Evolutionary conservation across 306 rosid genomes (phyloP).

Genomic region (Dalbergia cochinchinensis): DNA sequence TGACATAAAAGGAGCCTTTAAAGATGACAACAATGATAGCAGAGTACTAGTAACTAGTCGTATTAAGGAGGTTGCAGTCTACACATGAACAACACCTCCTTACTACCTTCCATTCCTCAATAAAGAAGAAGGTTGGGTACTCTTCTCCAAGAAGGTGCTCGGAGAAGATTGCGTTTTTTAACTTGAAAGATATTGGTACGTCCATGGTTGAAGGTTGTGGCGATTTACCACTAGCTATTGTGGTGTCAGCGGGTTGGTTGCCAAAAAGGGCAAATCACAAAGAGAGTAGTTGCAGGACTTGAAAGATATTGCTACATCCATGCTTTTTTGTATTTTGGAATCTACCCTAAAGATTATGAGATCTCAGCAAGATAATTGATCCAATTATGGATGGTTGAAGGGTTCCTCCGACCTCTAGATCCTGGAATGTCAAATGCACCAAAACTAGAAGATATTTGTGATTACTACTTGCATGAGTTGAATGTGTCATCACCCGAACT

Average conservation of each 20-base stretch:
- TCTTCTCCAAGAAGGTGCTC: background rate
- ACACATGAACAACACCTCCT: background rate
- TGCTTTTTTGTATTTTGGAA: slow-evolving; percentile 32
- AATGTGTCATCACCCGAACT: no score
- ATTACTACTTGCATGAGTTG: slow-evolving; percentile 24
- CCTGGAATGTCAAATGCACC: background rate
- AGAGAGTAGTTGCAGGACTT: background rate
- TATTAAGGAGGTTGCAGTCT: background rate
- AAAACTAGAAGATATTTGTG: background rate
- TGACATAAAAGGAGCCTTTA: background rate
- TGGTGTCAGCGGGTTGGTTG: background rate
- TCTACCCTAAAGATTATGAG: slow-evolving; percentile 20
- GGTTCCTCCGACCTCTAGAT: background rate
- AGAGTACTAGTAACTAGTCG: slow-evolving; percentile 25
- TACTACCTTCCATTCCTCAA: background rate
- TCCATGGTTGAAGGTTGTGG: background rate
- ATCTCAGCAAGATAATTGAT: background rate
- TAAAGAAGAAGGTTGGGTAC: background rate
- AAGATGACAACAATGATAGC: background rate
- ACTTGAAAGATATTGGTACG: background rate
- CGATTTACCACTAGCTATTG: background rate
- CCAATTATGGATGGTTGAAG: slow-evolving; percentile 33
- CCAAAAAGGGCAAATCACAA: background rate
- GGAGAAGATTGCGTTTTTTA: background rate
- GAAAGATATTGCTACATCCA: no score